Evolutionary conservation across 805 yeast species (phyloP).

Genomic region (Zygosaccharomyces bailii): DNA sequence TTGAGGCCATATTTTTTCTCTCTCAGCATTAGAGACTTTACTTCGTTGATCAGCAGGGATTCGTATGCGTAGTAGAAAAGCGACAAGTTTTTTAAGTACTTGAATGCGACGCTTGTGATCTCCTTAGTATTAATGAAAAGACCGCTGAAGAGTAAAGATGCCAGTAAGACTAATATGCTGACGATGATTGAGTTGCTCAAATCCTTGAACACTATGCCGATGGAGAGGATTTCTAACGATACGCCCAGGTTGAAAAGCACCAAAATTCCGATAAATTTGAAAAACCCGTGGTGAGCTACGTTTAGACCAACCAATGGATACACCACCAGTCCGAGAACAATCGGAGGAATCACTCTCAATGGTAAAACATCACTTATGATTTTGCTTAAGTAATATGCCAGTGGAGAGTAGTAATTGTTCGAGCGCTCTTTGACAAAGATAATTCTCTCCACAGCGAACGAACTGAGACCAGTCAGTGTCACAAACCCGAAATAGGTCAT

Average conservation of each 20-base stretch:
- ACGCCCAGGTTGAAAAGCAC: slow-evolving; percentile 84
- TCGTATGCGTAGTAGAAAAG: slow-evolving; percentile 96
- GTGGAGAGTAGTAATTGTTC: slow-evolving; percentile 86
- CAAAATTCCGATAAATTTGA: slow-evolving; percentile 64
- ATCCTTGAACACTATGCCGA: slow-evolving; percentile 84
- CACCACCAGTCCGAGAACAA: slow-evolving; percentile 69
- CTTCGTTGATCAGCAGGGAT: slow-evolving; percentile 88
- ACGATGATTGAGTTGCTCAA: slow-evolving; percentile 89
- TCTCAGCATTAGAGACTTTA: slow-evolving; percentile 72
- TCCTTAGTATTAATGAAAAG: slow-evolving; percentile 82
- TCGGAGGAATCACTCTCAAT: slow-evolving; percentile 86
- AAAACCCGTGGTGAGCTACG: slow-evolving; percentile 68
- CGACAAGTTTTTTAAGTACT: slow-evolving; percentile 78
- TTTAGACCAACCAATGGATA: slow-evolving; percentile 91
- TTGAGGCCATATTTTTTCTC: slow-evolving; percentile 91
- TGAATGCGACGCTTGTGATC: slow-evolving; percentile 50
- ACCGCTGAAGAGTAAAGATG: slow-evolving; percentile 90
- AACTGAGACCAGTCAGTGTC: slow-evolving; percentile 84
- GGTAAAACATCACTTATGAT: slow-evolving; percentile 91
- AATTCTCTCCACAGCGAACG: slow-evolving; percentile 83
- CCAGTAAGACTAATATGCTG: slow-evolving; percentile 78
- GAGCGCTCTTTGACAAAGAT: slow-evolving; percentile 92
- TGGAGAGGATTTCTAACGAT: slow-evolving; percentile 76
- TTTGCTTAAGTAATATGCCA: slow-evolving; percentile 80
- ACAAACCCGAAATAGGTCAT: slow-evolving; percentile 92